Conservation (phyloP, 805 yeast genomes). For the Saccharomycopsis selenospora region DNA sequence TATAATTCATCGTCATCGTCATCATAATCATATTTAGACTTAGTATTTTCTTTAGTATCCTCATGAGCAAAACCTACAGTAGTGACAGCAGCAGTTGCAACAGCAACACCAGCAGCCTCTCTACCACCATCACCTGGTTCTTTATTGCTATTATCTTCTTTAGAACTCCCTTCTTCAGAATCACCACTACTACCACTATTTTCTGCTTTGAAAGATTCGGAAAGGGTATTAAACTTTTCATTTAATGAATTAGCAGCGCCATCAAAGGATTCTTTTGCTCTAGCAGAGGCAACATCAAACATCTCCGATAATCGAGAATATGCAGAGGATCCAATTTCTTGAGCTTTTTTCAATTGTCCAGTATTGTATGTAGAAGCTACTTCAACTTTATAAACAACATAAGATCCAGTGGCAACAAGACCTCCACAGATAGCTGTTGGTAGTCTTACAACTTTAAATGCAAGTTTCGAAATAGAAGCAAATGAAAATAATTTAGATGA, state of each 20-base stretch:
- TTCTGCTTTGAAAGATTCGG: not conserved
- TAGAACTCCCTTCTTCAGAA: too few species aligned
- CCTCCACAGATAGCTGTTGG: constrained; percentile 89
- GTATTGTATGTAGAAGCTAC: constrained; percentile 70
- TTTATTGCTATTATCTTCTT: too few species aligned
- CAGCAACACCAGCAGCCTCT: constrained; percentile 24
- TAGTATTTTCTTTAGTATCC: constrained; percentile 30
- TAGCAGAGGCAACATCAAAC: not conserved
- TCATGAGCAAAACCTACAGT: constrained; percentile 27
- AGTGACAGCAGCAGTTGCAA: too few species aligned
- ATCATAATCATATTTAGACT: constrained; percentile 46
- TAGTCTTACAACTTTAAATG: constrained; percentile 47
- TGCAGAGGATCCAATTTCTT: not conserved
- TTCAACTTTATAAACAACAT: constrained; percentile 84
- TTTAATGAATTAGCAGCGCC: not conserved
- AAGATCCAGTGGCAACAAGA: constrained; percentile 89
- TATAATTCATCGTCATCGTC: too few species aligned
- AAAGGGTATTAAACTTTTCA: too few species aligned
- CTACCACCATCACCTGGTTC: not conserved
- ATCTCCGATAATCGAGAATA: not conserved
- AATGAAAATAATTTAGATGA: constrained; percentile 25
- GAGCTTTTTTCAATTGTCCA: constrained; percentile 52
- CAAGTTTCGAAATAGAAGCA: constrained; percentile 41
- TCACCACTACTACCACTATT: not conserved
- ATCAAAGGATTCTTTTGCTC: not conserved